Conservation (phyloP, 352 stramenopile genomes). For the Pythium periplocum region DNA sequence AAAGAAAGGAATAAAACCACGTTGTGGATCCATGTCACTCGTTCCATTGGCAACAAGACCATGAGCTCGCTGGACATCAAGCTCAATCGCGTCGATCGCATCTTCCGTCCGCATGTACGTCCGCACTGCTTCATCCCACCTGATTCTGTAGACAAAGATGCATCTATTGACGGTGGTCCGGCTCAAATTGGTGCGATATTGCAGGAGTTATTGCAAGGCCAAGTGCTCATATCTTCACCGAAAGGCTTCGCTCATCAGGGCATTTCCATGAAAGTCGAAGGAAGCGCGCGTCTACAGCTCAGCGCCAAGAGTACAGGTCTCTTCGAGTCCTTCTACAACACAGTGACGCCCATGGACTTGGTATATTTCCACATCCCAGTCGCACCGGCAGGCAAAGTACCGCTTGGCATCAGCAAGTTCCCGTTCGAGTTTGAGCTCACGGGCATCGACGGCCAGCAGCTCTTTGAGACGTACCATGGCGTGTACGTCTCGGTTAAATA, state of each 20-base stretch:
- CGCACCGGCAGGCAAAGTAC: constrained; percentile 58
- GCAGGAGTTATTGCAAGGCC: constrained; percentile 78
- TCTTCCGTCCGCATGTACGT: constrained; percentile 77
- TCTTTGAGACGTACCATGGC: constrained; percentile 92
- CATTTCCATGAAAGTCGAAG: constrained; percentile 81
- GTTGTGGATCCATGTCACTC: no score
- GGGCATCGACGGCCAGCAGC: constrained; percentile 49
- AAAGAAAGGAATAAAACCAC: no score
- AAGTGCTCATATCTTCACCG: constrained; percentile 81
- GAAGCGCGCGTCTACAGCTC: constrained; percentile 73
- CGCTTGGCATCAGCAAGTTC: constrained; percentile 80
- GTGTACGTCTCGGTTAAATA: constrained; percentile 91
- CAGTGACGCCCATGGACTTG: constrained; percentile 67
- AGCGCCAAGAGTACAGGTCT: constrained; percentile 74
- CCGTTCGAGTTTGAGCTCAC: constrained; percentile 87
- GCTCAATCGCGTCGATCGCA: constrained; percentile 80
- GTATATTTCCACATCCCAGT: constrained; percentile 83
- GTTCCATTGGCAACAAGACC: background rate
- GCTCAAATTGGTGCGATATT: background rate
- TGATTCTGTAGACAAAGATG: no score
- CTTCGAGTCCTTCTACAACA: constrained; percentile 84
- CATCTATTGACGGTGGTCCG: no score
- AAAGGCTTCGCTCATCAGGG: constrained; percentile 82
- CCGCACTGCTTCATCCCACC: background rate
- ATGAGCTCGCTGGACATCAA: constrained; percentile 86